Conservation (phyloP, 371 early-diverging fungal species). For the Mortierella sp. region DNA sequence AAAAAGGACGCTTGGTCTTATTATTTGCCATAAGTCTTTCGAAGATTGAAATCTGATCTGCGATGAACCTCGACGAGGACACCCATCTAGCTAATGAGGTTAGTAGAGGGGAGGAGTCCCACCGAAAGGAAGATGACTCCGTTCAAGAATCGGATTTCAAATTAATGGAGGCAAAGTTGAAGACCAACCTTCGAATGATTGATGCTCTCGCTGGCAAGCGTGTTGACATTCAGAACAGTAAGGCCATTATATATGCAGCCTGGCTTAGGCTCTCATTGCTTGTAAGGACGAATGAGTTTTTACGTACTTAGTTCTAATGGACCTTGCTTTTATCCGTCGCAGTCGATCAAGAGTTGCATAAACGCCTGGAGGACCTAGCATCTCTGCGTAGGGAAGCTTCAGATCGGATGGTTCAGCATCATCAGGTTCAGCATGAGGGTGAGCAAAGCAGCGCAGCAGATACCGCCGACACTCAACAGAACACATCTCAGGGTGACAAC, state of each 20-base stretch:
- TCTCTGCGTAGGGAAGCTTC: neutral
- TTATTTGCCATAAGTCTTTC: no score
- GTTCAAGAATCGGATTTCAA: constrained; percentile 5
- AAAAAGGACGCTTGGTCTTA: no score
- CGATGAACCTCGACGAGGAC: no score
- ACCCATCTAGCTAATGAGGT: no score
- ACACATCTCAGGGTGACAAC: no score
- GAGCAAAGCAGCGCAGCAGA: no score
- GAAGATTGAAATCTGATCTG: no score
- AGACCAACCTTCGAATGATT: constrained; percentile 22
- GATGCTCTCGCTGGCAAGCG: constrained; percentile 28
- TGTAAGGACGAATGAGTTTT: no score
- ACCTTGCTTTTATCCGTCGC: neutral
- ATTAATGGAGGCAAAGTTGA: constrained; percentile 11
- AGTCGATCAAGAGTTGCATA: constrained; percentile 33
- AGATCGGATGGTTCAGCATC: neutral
- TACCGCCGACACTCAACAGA: neutral
- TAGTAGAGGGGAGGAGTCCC: no score
- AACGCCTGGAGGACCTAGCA: constrained; percentile 13
- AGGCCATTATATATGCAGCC: neutral
- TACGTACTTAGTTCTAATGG: neutral
- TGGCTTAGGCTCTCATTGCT: no score
- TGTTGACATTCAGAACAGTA: constrained; percentile 37
- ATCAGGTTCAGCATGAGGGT: no score
- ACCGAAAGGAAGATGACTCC: no score